Evolutionary conservation across 148 eudicot species (phyloP).

Genomic region (Vaccinium macrocarpon): DNA sequence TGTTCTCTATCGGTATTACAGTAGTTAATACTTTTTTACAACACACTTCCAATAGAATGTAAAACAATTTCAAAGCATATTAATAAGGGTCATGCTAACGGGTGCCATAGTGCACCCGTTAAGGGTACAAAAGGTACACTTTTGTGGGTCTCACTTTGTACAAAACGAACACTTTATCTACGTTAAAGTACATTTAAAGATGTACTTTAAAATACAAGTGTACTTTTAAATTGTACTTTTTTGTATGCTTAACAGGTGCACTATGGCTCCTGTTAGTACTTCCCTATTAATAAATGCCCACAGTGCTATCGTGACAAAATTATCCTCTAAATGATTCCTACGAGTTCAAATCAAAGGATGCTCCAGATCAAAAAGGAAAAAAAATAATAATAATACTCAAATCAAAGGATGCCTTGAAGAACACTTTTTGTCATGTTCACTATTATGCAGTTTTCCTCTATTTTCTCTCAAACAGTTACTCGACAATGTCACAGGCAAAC

Average conservation of each 20-base stretch:
- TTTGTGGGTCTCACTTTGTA: too few species aligned
- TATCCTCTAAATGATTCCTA: not conserved
- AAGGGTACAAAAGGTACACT: too few species aligned
- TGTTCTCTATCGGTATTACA: not conserved
- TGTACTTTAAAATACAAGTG: too few species aligned
- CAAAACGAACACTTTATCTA: too few species aligned
- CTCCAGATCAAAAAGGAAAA: too few species aligned
- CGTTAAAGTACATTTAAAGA: too few species aligned
- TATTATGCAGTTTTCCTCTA: not conserved
- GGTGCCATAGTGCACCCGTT: too few species aligned
- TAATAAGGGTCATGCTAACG: too few species aligned
- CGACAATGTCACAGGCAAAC: constrained; percentile 55
- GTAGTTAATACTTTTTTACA: not conserved
- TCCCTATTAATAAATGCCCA: not conserved
- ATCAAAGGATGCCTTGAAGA: not conserved
- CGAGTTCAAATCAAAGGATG: not conserved
- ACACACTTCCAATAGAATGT: not conserved
- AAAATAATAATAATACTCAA: too few species aligned
- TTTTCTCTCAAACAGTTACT: not conserved
- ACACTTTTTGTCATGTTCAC: not conserved
- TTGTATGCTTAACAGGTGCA: too few species aligned
- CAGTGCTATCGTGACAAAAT: not conserved
- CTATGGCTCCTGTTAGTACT: too few species aligned
- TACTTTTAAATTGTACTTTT: too few species aligned
- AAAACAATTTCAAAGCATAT: not conserved